Conservation (phyloP, 2,329 filamentous ascomycete genomes). For the Pestalotiopsis sp. region DNA sequence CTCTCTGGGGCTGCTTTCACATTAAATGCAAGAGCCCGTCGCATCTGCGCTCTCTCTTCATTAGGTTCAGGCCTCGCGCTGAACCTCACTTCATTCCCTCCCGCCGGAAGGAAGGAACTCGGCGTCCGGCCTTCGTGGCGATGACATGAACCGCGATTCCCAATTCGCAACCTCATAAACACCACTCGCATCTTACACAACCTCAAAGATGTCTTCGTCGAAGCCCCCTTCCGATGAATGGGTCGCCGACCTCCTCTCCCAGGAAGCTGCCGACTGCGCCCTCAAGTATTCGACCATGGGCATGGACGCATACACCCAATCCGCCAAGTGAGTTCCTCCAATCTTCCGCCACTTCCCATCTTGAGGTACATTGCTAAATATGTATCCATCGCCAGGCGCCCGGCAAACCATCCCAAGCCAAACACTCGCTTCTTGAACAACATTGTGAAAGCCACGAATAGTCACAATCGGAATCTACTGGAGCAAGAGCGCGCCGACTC, state of each 20-base stretch:
- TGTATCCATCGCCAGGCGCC: conserved; percentile 49
- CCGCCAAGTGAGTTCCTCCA: conserved; percentile 43
- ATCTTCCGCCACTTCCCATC: neutral
- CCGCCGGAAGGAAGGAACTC: neutral
- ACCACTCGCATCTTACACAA: neutral
- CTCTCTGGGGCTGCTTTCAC: neutral
- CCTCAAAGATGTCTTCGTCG: conserved; percentile 14
- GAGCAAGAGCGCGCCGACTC: conserved; percentile 85
- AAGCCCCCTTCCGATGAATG: conserved; percentile 73
- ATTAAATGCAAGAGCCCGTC: neutral
- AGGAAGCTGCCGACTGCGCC: conserved; percentile 76
- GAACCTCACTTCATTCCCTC: neutral
- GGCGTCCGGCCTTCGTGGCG: neutral
- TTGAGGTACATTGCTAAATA: neutral
- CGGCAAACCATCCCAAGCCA: conserved; percentile 73
- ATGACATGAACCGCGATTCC: neutral
- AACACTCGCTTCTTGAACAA: conserved; percentile 89
- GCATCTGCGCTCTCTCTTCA: neutral
- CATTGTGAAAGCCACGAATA: conserved; percentile 86
- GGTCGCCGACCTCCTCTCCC: conserved; percentile 76
- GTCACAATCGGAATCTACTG: conserved; percentile 83
- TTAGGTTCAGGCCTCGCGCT: neutral
- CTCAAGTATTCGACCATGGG: conserved; percentile 76
- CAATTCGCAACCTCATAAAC: neutral
- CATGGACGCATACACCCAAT: conserved; percentile 62